Evolutionary conservation across 108 stramenopile species (phyloP), one percentile per base, ranked within the genome.

Genomic region (Nannochloropsis salina): DNA sequence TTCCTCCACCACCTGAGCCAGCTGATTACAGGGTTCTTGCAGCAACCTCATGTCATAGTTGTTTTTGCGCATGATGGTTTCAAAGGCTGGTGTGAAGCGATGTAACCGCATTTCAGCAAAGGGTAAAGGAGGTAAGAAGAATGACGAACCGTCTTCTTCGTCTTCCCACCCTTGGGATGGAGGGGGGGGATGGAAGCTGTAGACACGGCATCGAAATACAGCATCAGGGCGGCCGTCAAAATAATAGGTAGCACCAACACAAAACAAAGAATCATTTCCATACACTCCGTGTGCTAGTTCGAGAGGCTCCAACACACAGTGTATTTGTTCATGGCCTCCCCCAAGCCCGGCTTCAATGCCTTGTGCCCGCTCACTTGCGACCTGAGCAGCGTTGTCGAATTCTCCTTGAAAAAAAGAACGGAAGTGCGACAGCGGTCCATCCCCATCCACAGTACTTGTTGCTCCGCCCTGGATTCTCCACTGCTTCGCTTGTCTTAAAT

Each of bases 151-250:
- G 61, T n/a, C 4, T n/a, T 74, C 61, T 8, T 74, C 61, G n/a
- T 74, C 61, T 74, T 74, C 61, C 4, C n/a, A 15, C 20, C n/a
- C 61, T 15, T 74, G 20, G 61, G 61, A 15, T 15, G 61, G 6
- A 3, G 61, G 61, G 61, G 61, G 61, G n/a, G 61, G 61, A 2
- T 74, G 61, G 61, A 74, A 74, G 61, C 61, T 74, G 61, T 74
- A 74, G 61, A 74, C 61, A 74, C 61, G 61, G 61, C 61, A 74
- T 4, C 61, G 61, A n/a, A 74, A 74, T 15, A 74, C 61, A 74
- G 61, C 61, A 15, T 74, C 61, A n/a, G 61, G 61, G 15, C 61
- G 61, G 61, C 61, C 61, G n/a, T 74, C 61, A 74, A 74, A 74
- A 74, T 74, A 74, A n/a, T 74, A 74, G 61, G 61, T 74, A 8